Evolutionary conservation across 73 alveolate species (phyloP).

Genomic region (Paramecium sonneborni): DNA sequence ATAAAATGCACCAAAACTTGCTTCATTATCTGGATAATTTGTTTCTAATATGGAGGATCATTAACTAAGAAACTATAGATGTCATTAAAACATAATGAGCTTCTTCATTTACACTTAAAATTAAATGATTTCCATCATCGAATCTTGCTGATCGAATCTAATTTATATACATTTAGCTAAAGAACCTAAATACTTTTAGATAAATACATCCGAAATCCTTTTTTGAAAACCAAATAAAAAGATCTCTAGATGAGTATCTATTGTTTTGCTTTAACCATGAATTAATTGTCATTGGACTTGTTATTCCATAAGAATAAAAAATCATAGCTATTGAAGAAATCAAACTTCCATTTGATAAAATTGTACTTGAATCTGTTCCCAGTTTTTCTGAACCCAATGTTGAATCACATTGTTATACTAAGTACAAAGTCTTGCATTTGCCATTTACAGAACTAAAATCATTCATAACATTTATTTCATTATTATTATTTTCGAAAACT

Average conservation of each 20-base stretch:
- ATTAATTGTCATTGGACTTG: conserved; percentile 70
- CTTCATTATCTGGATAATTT: neutral
- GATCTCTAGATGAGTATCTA: conserved; percentile 70
- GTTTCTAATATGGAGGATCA: conserved; percentile 70
- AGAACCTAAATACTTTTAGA: neutral
- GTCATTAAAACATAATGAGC: conserved; percentile 74
- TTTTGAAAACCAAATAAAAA: conserved; percentile 73
- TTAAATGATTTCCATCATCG: conserved; percentile 58
- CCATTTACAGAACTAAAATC: too few species aligned
- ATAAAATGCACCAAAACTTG: neutral
- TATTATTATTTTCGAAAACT: too few species aligned
- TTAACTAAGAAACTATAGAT: conserved; percentile 65
- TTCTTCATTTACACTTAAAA: conserved; percentile 70
- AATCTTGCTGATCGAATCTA: neutral
- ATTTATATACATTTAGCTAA: neutral
- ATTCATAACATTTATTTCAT: too few species aligned
- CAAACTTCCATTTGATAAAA: conserved; percentile 74
- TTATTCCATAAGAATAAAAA: conserved; percentile 61
- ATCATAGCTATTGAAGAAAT: conserved; percentile 72
- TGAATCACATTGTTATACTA: conserved; percentile 60
- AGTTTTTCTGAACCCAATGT: conserved; percentile 55
- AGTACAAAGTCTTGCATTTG: conserved; percentile 46
- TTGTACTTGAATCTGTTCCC: conserved; percentile 63
- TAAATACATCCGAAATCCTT: conserved; percentile 54
- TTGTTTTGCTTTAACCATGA: conserved; percentile 73